phyloP scores from a whole-genome alignment of 108 stramenopile species.

The Asterionellopsis glacialis region DNA sequence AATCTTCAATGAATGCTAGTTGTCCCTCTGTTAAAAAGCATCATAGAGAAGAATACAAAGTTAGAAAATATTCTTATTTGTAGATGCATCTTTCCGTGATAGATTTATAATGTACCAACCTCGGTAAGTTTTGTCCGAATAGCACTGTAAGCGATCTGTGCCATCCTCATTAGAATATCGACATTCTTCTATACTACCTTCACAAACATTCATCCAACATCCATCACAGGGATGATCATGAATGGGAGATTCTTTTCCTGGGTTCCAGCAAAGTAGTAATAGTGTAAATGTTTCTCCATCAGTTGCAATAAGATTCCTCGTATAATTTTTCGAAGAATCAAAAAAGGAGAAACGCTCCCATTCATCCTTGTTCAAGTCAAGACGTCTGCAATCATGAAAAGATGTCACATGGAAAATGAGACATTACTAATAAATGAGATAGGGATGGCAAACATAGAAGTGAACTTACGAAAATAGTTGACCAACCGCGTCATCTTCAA shows the following conservation, averaged over 20 bases:
- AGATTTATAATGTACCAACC: neutral
- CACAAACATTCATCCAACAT: constrained; percentile 76
- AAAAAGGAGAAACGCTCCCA: constrained; percentile 44
- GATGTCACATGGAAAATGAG: neutral
- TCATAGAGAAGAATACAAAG: neutral
- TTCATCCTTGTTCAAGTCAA: constrained; percentile 33
- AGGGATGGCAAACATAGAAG: neutral
- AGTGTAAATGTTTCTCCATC: constrained; percentile 78
- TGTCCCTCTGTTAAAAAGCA: constrained; percentile 20
- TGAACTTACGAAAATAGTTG: neutral
- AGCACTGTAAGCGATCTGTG: neutral
- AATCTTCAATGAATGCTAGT: constrained; percentile 76
- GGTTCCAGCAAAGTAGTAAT: constrained; percentile 90
- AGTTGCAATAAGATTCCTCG: constrained; percentile 81
- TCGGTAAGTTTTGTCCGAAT: constrained; percentile 6
- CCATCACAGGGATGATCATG: constrained; percentile 88
- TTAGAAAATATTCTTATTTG: neutral
- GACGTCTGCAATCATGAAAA: constrained; percentile 17
- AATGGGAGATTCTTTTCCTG: constrained; percentile 62
- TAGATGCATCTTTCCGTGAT: neutral
- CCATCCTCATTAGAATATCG: constrained; percentile 45
- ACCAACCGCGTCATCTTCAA: neutral
- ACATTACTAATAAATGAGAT: neutral
- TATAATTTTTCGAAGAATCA: constrained; percentile 56
- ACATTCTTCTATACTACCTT: constrained; percentile 58